Evolutionary conservation across 345 rosid species (phyloP).

Genomic region (Durio zibethinus): DNA sequence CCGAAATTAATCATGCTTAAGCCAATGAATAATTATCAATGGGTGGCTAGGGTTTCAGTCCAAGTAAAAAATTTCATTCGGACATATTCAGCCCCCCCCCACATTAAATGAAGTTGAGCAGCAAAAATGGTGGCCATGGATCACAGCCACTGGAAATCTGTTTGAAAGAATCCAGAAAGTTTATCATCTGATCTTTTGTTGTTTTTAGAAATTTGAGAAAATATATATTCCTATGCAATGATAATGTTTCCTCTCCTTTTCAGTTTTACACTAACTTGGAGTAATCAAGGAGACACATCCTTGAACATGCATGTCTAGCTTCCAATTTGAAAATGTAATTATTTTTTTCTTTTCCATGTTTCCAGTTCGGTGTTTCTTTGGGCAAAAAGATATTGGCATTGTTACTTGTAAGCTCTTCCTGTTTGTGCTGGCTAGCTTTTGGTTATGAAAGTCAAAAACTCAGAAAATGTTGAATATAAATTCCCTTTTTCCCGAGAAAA

Average conservation of each 20-base stretch:
- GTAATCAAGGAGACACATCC: conserved; percentile 13
- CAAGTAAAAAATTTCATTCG: not conserved
- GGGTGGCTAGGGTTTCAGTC: not conserved
- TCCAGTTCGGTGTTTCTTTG: conserved; percentile 19
- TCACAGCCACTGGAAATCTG: not conserved
- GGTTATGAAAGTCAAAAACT: too few species aligned
- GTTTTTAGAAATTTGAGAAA: not conserved
- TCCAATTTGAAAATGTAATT: conserved; percentile 9
- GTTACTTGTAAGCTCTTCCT: too few species aligned
- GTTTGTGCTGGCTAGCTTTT: too few species aligned
- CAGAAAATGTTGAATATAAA: too few species aligned
- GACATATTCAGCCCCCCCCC: not conserved
- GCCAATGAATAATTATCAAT: not conserved
- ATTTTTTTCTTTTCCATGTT: not conserved
- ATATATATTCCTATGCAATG: not conserved
- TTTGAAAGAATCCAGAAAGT: not conserved
- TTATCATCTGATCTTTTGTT: not conserved
- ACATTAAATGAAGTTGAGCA: not conserved
- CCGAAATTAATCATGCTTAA: too few species aligned
- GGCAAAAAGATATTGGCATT: not conserved
- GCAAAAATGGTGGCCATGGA: not conserved
- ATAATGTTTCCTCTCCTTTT: not conserved
- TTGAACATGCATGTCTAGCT: conserved; percentile 7
- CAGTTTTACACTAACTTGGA: not conserved
- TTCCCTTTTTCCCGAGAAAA: too few species aligned